phyloP scores from a whole-genome alignment of 2,329 filamentous ascomycete genomes.

The Phaeosphaeriaceae sp. region DNA sequence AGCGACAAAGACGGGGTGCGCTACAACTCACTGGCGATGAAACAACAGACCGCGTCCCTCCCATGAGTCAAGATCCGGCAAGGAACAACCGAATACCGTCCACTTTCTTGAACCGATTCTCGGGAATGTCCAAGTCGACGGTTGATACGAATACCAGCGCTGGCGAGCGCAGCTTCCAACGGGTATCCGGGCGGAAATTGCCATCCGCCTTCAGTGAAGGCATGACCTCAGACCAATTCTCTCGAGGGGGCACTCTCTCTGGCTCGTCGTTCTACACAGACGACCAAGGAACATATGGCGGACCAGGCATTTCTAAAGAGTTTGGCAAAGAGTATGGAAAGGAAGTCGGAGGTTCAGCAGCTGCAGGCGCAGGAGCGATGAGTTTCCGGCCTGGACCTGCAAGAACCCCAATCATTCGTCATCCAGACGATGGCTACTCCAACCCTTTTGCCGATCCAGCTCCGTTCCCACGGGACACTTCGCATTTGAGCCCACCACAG shows the following conservation, averaged over 20 bases:
- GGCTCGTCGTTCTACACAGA: conserved; percentile 56
- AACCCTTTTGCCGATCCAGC: conserved; percentile 17
- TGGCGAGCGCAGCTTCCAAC: conserved; percentile 55
- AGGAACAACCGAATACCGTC: conserved; percentile 51
- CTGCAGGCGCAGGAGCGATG: conserved; percentile 29
- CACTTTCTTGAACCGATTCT: conserved; percentile 47
- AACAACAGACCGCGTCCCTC: conserved; percentile 35
- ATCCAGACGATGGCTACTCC: conserved; percentile 38
- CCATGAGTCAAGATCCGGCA: conserved; percentile 49
- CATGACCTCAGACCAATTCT: conserved; percentile 52
- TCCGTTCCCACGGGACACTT: conserved; percentile 29
- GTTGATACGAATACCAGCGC: conserved; percentile 46
- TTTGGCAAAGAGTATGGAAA: conserved; percentile 26
- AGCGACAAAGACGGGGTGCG: conserved; percentile 43
- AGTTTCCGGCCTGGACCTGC: conserved; percentile 64
- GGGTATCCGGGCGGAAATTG: conserved; percentile 58
- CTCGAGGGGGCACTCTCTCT: conserved; percentile 41
- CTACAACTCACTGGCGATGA: conserved; percentile 42
- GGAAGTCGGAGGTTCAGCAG: conserved; percentile 34
- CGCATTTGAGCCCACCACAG: conserved; percentile 48
- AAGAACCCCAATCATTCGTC: conserved; percentile 67
- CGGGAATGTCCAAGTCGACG: conserved; percentile 48
- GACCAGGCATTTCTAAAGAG: conserved; percentile 26
- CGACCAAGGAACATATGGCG: conserved; percentile 53
- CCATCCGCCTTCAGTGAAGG: conserved; percentile 59